phyloP scores from a whole-genome alignment of 495 filamentous ascomycete genomes.

The Annulohypoxylon moriforme region DNA sequence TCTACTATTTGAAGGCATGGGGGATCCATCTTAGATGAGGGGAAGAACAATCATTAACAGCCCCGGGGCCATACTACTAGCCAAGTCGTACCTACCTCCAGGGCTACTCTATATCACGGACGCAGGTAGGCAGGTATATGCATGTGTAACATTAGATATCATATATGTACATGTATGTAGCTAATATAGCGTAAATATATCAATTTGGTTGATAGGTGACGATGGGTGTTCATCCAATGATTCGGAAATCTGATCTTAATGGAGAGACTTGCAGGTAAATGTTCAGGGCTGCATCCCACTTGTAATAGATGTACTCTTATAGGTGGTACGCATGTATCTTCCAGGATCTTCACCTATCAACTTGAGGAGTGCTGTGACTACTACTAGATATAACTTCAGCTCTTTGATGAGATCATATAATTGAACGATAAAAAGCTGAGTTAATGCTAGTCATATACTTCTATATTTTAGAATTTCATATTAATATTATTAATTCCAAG shows the following conservation, averaged over 20 bases:
- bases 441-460: not conserved
- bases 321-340: conserved; percentile 17
- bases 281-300: conserved; percentile 31
- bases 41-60: not conserved
- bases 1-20: conserved; percentile 17
- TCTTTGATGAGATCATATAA: not conserved
- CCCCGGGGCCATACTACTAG: too few species aligned
- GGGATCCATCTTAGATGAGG: conserved; percentile 24
- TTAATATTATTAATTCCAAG: not conserved
- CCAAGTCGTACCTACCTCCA: not conserved
- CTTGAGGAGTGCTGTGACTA: not conserved
- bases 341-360: conserved; percentile 8
- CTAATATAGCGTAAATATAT: not conserved
- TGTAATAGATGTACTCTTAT: conserved; percentile 33
- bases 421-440: not conserved
- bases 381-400: not conserved
- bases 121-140: not conserved
- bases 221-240: not conserved
- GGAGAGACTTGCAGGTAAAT: conserved; percentile 16
- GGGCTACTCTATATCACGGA: not conserved
- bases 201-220: not conserved
- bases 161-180: not conserved
- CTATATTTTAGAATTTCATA: not conserved
- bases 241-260: conserved; percentile 7
- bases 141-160: not conserved